These are phyloP conservation scores for Plasmopara muralis DNA, from an alignment of 352 stramenopile species.

Conservation along the genomic window DNA sequence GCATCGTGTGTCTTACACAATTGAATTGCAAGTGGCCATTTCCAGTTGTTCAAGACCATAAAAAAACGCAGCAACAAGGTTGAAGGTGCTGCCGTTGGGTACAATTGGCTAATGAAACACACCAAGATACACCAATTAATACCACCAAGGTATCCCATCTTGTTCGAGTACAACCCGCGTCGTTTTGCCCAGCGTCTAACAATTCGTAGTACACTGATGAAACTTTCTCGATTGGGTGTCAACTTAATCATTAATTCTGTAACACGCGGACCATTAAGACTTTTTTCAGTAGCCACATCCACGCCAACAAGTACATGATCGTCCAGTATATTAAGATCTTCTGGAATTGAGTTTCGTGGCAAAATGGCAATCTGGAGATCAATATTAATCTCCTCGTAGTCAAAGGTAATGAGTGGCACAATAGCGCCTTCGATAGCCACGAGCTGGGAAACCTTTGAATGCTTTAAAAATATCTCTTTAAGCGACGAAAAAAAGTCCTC, in stretches of 20 bases:
- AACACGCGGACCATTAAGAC: constrained; percentile 86
- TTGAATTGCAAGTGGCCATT: constrained; percentile 88
- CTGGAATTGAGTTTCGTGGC: constrained; percentile 85
- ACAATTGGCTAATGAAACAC: constrained; percentile 92
- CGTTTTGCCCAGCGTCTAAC: constrained; percentile 86
- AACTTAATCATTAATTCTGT: constrained; percentile 90
- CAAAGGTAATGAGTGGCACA: constrained; percentile 98
- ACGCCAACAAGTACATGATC: constrained; percentile 84
- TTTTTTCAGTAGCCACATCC: constrained; percentile 84
- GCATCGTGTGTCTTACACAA: constrained; percentile 83
- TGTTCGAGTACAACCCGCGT: constrained; percentile 98
- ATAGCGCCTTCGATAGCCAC: constrained; percentile 86
- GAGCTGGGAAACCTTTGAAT: constrained; percentile 89
- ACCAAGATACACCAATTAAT: constrained; percentile 99
- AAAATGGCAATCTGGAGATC: constrained; percentile 97
- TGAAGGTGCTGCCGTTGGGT: constrained; percentile 77
- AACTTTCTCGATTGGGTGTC: constrained; percentile 80
- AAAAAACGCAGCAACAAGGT: constrained; percentile 86
- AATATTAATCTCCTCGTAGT: constrained; percentile 99
- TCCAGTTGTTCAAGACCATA: constrained; percentile 87
- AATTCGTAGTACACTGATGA: constrained; percentile 83
- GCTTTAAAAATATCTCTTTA: constrained; percentile 86
- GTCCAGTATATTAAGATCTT: constrained; percentile 88
- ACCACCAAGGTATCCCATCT: constrained; percentile 97
- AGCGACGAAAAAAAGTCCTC: constrained; percentile 96